These are phyloP conservation scores for Fagopyrum tataricum DNA, from an alignment of 148 eudicot genomes.

Conservation along the genomic window DNA sequence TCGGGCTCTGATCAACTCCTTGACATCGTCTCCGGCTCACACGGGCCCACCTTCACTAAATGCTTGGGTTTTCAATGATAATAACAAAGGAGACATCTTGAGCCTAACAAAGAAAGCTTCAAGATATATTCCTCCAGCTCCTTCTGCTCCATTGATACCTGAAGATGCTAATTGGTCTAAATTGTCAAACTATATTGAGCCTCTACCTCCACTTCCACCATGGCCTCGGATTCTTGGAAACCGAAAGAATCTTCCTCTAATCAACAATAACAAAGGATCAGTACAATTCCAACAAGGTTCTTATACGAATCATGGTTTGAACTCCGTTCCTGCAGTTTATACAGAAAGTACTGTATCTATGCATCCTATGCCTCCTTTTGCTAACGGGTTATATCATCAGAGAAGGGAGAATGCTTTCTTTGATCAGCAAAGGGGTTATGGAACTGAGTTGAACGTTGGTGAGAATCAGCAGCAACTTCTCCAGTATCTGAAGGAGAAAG, in stretches of 20 bases:
- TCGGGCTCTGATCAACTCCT: conserved; percentile 29
- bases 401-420: conserved; percentile 28
- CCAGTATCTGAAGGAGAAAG: conserved; percentile 68
- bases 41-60: conserved; percentile 81
- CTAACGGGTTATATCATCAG: conserved; percentile 39
- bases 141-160: conserved; percentile 64
- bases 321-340: conserved; percentile 23
- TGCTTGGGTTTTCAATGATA: conserved; percentile 68
- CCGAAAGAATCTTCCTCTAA: not conserved
- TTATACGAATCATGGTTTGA: not conserved
- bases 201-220: conserved; percentile 36
- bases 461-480: conserved; percentile 40
- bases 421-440: not conserved
- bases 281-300: not conserved
- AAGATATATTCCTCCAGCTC: conserved; percentile 27
- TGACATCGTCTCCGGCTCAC: conserved; percentile 21
- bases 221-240: conserved; percentile 30
- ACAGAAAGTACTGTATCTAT: conserved; percentile 36
- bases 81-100: conserved; percentile 9
- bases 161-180: conserved; percentile 39
- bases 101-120: not conserved
- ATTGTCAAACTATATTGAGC: not conserved
- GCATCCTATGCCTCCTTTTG: conserved; percentile 25
- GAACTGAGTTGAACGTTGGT: conserved; percentile 21
- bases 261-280: not conserved